A percentile compares a stretch with the other conserved stretches of the same genome.
These are phyloP conservation scores for Lomentospora prolificans DNA, from an alignment of 2,329 filamentous ascomycete genomes.

Conservation along the genomic window DNA sequence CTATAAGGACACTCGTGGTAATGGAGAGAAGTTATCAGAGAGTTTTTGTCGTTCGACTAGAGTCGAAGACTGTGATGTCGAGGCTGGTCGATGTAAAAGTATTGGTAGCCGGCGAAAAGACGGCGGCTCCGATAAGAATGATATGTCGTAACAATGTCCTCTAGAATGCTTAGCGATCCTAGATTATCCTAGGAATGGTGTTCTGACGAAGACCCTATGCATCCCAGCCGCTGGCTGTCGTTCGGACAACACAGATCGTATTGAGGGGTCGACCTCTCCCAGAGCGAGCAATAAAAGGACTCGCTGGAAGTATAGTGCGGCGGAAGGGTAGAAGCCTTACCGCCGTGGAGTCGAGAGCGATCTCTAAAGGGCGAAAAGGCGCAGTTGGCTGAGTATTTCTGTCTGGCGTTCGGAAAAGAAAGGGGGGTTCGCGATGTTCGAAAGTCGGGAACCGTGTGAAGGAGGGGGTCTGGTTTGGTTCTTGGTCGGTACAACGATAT, in stretches of 20 bases:
- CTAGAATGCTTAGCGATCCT: too few species aligned
- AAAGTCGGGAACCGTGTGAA: slow-evolving; percentile 1
- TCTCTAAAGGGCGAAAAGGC: not conserved
- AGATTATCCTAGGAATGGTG: not conserved
- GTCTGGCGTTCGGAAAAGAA: not conserved
- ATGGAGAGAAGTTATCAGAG: not conserved
- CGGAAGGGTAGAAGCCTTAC: not conserved
- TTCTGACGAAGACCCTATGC: not conserved
- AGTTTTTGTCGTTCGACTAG: too few species aligned
- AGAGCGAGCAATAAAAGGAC: not conserved
- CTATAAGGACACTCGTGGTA: not conserved
- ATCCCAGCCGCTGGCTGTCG: not conserved
- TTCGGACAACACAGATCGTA: not conserved
- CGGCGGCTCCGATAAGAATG: too few species aligned
- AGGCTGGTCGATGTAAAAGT: too few species aligned
- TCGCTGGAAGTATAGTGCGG: not conserved
- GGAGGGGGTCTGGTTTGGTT: not conserved
- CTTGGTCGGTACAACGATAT: not conserved
- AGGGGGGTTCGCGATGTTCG: not conserved
- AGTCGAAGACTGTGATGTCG: too few species aligned
- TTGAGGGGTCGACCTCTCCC: not conserved
- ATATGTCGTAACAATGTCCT: too few species aligned
- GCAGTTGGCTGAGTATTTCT: not conserved
- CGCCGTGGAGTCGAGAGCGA: not conserved
- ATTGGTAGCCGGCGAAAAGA: too few species aligned